Evolutionary conservation across 1,284 basidiomycete species (phyloP), one percentile per base, ranked within the genome.

Genomic region (Spongispora temasekensis): DNA sequence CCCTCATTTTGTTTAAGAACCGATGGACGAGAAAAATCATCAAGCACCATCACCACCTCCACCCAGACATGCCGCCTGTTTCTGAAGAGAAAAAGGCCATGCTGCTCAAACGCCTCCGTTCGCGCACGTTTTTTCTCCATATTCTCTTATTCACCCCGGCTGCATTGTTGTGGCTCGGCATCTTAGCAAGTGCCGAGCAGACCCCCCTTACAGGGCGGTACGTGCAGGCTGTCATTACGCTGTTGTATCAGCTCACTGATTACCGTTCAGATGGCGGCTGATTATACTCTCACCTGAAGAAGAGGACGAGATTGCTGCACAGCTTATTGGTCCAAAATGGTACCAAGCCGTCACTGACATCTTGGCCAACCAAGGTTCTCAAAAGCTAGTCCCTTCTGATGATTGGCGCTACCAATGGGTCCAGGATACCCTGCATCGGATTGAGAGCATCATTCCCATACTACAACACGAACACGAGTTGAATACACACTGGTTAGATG

Each of bases 371-470:
- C 87, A 90, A 54, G 89, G 88, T 1, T 80, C 87, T 0, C 81
- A 84, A 1, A 79, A 77, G 32, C 78, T 90, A 56, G 79, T 95
- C 40, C 83, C 90, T 9, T 73, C 82, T 1, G 80, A 78, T 42
- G 94, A 97, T 75, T 96, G 94, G 94, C 84, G 94, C 60, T 90
- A 91, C 71, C 70, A 76, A 35, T 95, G 94, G 93, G 93, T 95
- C 17, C 82, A 83, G 60, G 79, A 84, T 35, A 93, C 90, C 1
- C 78, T 96, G 17, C 86, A 90, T 17, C 79, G 80, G 52, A 82
- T 97, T 10, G 94, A 95, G 75, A 65, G 73, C 19, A 87, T 81
- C 44, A 85, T 93, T 32, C 89, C 89, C 3, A 71, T 84, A n/a
- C 76, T 93, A 13, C 82, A 84, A 15, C 73, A 77, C 32, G 89